Evolutionary conservation across 2,329 filamentous ascomycete genomes (phyloP).

Genomic region (Pyricularia pennisetigena): DNA sequence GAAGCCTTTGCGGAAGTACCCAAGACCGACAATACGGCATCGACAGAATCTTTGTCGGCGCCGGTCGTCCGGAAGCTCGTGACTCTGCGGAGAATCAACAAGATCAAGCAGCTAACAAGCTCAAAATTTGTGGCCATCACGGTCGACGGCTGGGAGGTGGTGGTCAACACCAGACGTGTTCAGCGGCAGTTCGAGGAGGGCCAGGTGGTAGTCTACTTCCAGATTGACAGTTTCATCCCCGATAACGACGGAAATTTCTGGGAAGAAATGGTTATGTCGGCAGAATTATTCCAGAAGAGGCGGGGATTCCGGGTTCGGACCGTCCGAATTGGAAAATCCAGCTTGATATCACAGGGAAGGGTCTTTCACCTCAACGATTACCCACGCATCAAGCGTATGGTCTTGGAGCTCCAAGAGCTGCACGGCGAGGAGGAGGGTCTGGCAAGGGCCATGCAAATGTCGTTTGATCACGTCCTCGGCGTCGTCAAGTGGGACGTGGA

Average conservation of each 20-base stretch:
- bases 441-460: constrained; percentile 10
- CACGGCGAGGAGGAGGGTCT: constrained; percentile 8
- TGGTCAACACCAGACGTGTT: constrained; percentile 6
- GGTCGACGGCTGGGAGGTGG: constrained; percentile 19
- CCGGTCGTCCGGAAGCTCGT: constrained; percentile 20
- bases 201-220: constrained; percentile 20
- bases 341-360: constrained; percentile 19
- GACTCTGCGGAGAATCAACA: constrained; percentile 14
- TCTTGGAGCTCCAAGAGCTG: constrained; percentile 10
- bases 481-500: constrained; percentile 18
- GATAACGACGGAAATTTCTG: constrained; percentile 10
- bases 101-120: constrained; percentile 4
- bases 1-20: too few relatives aligned
- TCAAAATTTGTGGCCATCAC: constrained; percentile 9
- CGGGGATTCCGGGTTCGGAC: constrained; percentile 16
- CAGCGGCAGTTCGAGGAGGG: constrained; percentile 9
- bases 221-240: constrained; percentile 22
- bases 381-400: constrained; percentile 10
- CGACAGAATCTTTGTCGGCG: too few relatives aligned
- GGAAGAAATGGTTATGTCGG: constrained; percentile 8
- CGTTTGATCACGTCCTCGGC: constrained; percentile 16
- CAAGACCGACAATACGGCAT: too few relatives aligned
- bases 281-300: constrained; percentile 8
- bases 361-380: constrained; percentile 14
- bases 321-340: constrained; percentile 3